Evolutionary conservation across 371 early-diverging fungal species (phyloP), one percentile per base, ranked within the genome.

Genomic region (Syncephalastrum contaminatum): DNA sequence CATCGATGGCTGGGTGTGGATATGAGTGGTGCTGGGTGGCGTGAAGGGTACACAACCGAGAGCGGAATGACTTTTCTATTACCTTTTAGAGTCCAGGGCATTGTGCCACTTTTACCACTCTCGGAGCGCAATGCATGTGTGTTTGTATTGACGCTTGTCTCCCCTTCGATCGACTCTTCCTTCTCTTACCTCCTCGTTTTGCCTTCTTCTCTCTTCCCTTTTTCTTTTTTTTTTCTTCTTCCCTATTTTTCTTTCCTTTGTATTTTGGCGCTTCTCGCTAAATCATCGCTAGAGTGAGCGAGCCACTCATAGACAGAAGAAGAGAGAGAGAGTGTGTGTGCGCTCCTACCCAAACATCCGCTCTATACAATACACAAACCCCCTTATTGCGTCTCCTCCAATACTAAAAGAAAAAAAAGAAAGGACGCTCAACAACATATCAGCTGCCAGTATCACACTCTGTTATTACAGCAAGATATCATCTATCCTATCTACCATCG

Each of bases 101-200:
- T 24, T 59, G 59, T 59, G 59, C 41, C 53, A 59, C 59, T 52
- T 40, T 53, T 59, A 18, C 47, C 46, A 19, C 24, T 43, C 43
- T 53, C 53, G 53, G 53, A 53, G 53, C 16, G 24, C 43, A 43
- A 22, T 53, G 53, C 53, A 53, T 53, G 53, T 44, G 44, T 44
- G 53, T 57, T 59, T 49, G 49, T 49, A 25, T 49, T 49, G 49
- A 49, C 25, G 25, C 42, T 47, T 15, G 43, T n/a, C 21, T 42
- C 13, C 25, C 24, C 8, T 27, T 52, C 41, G 12, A n/a, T 20
- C 41, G 58, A 25, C 36, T 18, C 45, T 51, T 43, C 43, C 42
- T 18, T 20, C 14, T 21, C 16, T 41, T 15, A 40, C 41, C 18
- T 30, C 52, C 52, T 41, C 49, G 18, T 55, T 45, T 15, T 24